Evolutionary conservation across 169 alveolate genomes (phyloP), one percentile per base, ranked within the genome.

Genomic region (Cryptosporidium tyzzeri): DNA sequence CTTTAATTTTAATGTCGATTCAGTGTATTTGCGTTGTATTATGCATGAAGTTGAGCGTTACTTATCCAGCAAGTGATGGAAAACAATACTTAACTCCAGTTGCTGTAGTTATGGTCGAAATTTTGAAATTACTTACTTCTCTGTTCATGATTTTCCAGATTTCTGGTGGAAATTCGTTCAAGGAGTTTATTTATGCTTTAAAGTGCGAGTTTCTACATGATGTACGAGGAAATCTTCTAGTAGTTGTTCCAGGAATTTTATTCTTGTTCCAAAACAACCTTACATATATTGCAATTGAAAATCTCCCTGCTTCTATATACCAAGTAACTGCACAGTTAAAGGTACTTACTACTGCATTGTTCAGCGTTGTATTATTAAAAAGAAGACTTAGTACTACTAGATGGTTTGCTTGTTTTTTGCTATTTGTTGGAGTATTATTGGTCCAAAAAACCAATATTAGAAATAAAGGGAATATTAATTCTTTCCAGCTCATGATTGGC

Each of bases 21-120:
- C 89, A 80, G 41, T 62, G 89, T 37, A 65, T 80, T 62, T 80
- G 73, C 70, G 89, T 65, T 80, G 89, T 80, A 61, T 44, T 80
- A 23, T 80, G 89, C 62, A 80, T 80, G 89, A 80, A 65, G 16
- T 33, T 80, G 29, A 62, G 80, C 65, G 73, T 80, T 8, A 80
- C 68, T 29, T 80, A 80, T 62, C 89, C 89, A 18, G 37, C 89
- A 9, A 80, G 75, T 23, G 89, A 80, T 45, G 89, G 89, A 6
- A 80, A 65, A 41, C 75, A 45, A 21, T 80, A 80, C 39, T 14
- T 80, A 41, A 62, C 89, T 18, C 80, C 89, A 1, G 69, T 80
- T 21, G 73, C 89, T 12, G 89, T 80, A 45, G 89, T 80, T 6
- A 37, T 80, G 41, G 71, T 74, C 3, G 89, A 80, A 48, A 45